Percentiles rank a stretch among this genome's conserved stretches.
Conservation (phyloP, 2,329 filamentous ascomycete genomes). For the Penicillium sp. region DNA sequence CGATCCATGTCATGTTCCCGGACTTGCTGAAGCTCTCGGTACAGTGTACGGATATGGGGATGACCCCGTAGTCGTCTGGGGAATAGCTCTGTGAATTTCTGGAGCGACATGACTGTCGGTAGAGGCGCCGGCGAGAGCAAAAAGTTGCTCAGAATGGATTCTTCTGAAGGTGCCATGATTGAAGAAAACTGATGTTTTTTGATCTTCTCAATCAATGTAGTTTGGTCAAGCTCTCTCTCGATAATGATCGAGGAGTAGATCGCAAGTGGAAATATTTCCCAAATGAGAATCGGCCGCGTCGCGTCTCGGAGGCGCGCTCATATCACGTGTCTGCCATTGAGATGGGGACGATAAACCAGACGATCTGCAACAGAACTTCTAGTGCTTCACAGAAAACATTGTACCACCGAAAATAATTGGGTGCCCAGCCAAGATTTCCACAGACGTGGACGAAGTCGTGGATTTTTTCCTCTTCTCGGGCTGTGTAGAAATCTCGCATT, state of each 20-base stretch:
- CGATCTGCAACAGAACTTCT: neutral
- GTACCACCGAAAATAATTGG: neutral
- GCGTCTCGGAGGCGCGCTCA: conserved; percentile 7
- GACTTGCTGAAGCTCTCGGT: conserved; percentile 78
- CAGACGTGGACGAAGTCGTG: neutral
- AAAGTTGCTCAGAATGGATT: conserved; percentile 76
- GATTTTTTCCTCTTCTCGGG: neutral
- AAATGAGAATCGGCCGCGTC: conserved; percentile 12
- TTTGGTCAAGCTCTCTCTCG: neutral
- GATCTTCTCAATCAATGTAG: neutral
- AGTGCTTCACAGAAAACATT: neutral
- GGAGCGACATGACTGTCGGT: conserved; percentile 73
- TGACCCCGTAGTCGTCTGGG: conserved; percentile 70
- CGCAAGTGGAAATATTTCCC: conserved; percentile 2
- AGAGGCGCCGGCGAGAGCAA: conserved; percentile 77
- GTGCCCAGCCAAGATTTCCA: neutral
- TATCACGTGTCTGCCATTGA: conserved; percentile 11
- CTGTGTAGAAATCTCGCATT: neutral
- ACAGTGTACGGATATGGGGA: conserved; percentile 72
- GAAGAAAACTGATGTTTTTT: neutral
- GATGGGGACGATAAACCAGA: neutral
- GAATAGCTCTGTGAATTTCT: conserved; percentile 78
- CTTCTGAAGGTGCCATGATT: conserved; percentile 75
- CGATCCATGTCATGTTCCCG: conserved; percentile 71
- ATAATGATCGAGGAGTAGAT: neutral